Evolutionary conservation across 345 rosid genomes (phyloP).

Genomic region (Anastatica hierochuntica): DNA sequence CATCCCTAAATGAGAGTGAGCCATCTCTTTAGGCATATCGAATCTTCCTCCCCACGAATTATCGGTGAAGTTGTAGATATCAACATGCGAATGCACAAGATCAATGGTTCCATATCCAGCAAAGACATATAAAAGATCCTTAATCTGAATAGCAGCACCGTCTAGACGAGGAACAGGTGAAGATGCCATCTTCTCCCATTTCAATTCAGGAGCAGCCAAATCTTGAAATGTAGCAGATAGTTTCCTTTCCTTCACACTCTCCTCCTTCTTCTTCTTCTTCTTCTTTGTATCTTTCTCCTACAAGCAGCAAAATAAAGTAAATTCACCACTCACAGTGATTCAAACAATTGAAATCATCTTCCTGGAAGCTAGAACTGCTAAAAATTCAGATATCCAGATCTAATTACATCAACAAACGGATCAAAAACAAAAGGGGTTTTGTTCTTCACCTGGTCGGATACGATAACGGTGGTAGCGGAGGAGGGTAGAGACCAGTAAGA

Average conservation of each 20-base stretch:
- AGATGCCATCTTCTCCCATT: slow-evolving; percentile 83
- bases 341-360: too few species aligned
- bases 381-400: too few species aligned
- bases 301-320: too few species aligned
- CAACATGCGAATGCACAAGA: slow-evolving; percentile 83
- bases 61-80: slow-evolving; percentile 69
- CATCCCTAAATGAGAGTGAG: slow-evolving; percentile 99
- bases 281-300: too few species aligned
- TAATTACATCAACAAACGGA: background rate
- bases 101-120: slow-evolving; percentile 91
- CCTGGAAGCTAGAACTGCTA: too few species aligned
- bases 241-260: slow-evolving; percentile 35
- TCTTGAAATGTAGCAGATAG: slow-evolving; percentile 90
- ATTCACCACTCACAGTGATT: too few species aligned
- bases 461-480: slow-evolving; percentile 6
- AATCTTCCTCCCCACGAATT: slow-evolving; percentile 85
- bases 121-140: slow-evolving; percentile 65
- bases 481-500: too few species aligned
- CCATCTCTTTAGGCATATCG: slow-evolving; percentile 98
- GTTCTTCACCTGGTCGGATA: too few species aligned
- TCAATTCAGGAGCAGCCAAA: slow-evolving; percentile 62
- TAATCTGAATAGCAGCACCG: slow-evolving; percentile 86
- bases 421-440: too few species aligned
- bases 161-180: slow-evolving; percentile 94
- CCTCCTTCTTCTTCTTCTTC: slow-evolving; percentile 29